Evolutionary conservation across 176 grass and related monocot genomes (phyloP).

Genomic region (Carex parvula): DNA sequence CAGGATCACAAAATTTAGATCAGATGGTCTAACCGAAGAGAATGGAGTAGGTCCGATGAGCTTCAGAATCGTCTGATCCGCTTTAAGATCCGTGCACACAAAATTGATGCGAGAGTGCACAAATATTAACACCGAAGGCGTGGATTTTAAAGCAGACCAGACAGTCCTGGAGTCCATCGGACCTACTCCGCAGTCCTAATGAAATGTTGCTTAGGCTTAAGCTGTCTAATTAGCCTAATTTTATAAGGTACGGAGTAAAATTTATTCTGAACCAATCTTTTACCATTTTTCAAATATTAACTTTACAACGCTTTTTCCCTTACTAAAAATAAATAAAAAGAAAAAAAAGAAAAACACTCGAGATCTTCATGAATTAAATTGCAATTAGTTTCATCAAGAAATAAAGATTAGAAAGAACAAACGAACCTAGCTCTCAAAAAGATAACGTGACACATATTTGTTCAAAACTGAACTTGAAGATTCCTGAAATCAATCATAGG

Average conservation of each 20-base stretch:
- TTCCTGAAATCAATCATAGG: neutral
- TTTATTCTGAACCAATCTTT: neutral
- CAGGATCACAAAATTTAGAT: neutral
- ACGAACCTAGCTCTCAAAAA: neutral
- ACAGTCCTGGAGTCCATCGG: too few species aligned
- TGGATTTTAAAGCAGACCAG: too few species aligned
- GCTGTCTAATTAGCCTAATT: too few species aligned
- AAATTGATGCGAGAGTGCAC: too few species aligned
- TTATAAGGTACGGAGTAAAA: too few species aligned
- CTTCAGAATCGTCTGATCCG: too few species aligned
- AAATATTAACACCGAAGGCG: too few species aligned
- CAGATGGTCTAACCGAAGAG: neutral
- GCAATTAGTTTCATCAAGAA: neutral
- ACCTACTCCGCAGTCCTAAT: neutral
- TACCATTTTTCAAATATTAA: neutral
- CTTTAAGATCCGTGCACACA: too few species aligned
- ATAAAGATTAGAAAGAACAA: neutral
- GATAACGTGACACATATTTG: neutral
- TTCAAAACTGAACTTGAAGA: neutral
- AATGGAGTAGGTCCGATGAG: too few species aligned
- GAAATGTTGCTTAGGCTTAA: neutral
- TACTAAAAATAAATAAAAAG: too few species aligned
- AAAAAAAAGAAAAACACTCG: neutral
- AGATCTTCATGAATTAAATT: neutral
- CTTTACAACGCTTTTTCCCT: neutral